A percentile compares a stretch with the other conserved stretches of the same genome.
phyloP scores from a whole-genome alignment of 176 grass and related monocot species.

The Lolium perenne region DNA sequence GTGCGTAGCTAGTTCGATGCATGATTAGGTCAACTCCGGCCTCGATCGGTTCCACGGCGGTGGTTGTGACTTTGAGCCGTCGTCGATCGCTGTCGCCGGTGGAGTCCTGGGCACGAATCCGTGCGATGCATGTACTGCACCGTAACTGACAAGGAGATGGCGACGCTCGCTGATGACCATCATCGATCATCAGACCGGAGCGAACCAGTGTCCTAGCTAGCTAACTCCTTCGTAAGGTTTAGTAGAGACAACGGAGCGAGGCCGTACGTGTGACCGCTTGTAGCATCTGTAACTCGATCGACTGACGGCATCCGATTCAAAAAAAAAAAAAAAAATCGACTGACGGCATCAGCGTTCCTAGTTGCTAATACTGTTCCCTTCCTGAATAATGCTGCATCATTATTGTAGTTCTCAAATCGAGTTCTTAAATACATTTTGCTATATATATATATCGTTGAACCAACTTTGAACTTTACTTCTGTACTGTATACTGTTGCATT shows the following conservation, averaged over 20 bases:
- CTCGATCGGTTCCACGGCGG: conserved; percentile 30
- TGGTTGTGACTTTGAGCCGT: conserved; percentile 67
- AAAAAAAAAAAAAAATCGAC: too few species aligned
- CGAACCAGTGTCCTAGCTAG: conserved; percentile 4
- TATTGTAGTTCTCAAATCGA: too few species aligned
- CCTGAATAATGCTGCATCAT: too few species aligned
- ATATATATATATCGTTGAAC: too few species aligned
- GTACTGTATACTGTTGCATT: too few species aligned
- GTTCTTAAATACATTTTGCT: too few species aligned
- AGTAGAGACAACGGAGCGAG: not conserved
- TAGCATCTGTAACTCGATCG: not conserved
- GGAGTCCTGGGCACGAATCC: conserved; percentile 34
- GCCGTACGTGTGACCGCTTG: not conserved
- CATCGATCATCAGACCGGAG: not conserved
- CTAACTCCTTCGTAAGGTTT: not conserved
- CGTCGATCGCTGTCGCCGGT: conserved; percentile 58
- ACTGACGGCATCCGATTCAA: not conserved
- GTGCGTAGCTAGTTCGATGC: not conserved
- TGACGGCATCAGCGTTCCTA: too few species aligned
- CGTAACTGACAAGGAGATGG: conserved; percentile 33
- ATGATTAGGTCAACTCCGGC: conserved; percentile 58
- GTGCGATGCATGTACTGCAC: too few species aligned
- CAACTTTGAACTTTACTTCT: too few species aligned
- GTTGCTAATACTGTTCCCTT: too few species aligned
- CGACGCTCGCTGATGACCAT: conserved; percentile 11